A percentile compares a stretch with the other conserved stretches of the same genome.
These are phyloP conservation scores for Globisporangium splendens DNA, from an alignment of 352 stramenopile species.

Conservation along the genomic window DNA sequence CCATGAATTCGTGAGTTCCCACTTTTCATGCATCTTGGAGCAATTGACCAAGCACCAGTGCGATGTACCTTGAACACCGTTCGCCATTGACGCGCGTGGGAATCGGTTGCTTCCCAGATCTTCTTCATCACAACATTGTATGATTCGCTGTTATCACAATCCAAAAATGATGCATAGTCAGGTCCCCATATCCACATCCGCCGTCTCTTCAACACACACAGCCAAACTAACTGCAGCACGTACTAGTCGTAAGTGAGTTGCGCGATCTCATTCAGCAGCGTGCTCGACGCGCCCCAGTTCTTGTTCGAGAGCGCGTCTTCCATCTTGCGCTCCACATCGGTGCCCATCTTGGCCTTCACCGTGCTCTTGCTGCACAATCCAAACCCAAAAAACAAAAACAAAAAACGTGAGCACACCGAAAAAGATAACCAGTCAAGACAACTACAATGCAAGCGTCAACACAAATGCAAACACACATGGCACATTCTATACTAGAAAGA, in stretches of 20 bases:
- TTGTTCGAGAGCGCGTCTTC: slow-evolving; percentile 98
- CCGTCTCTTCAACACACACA: too few species aligned
- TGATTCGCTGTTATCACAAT: slow-evolving; percentile 55
- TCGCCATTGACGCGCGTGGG: slow-evolving; percentile 90
- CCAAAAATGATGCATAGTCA: slow-evolving; percentile 4
- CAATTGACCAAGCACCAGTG: too few species aligned
- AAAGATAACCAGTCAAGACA: too few species aligned
- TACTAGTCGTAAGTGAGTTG: slow-evolving; percentile 96
- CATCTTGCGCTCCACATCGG: slow-evolving; percentile 86
- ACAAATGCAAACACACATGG: too few species aligned
- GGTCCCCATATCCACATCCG: too few species aligned
- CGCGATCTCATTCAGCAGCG: slow-evolving; percentile 97
- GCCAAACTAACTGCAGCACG: slow-evolving; percentile 7
- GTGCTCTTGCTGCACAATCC: slow-evolving; percentile 69
- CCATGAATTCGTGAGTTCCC: neutral
- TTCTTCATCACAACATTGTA: slow-evolving; percentile 90
- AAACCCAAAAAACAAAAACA: slow-evolving; percentile 2
- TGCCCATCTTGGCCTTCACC: slow-evolving; percentile 85
- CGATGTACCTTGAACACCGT: slow-evolving; percentile 93
- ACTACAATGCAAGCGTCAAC: too few species aligned
- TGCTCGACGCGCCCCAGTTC: slow-evolving; percentile 98
- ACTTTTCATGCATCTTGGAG: too few species aligned
- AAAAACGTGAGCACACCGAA: neutral
- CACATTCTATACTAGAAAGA: too few species aligned
- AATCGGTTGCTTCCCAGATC: slow-evolving; percentile 94